Percentiles rank a stretch among this genome's conserved stretches.
Conservation (phyloP, 202 grass and related monocot species). For the Bolboschoenoplectus hybrid region DNA sequence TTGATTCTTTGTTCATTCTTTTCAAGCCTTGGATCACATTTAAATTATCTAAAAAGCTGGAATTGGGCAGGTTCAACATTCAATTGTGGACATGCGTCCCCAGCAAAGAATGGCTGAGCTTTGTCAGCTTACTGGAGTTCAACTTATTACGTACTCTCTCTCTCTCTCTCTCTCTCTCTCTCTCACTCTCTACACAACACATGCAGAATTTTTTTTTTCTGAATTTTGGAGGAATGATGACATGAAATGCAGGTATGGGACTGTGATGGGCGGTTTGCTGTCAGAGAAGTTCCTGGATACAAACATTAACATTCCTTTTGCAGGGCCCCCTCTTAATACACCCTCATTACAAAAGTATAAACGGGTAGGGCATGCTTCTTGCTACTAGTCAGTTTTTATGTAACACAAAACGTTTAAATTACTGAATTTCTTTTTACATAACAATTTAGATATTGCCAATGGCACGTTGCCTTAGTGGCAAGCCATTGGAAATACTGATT, state of each 20-base stretch:
- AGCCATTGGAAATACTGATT: background rate
- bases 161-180: slow-evolving; percentile 11
- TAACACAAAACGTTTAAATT: background rate
- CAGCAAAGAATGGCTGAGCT: slow-evolving; percentile 91
- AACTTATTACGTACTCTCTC: slow-evolving; percentile 80
- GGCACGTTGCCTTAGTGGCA: background rate
- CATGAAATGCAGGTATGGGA: slow-evolving; percentile 71
- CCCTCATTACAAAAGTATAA: slow-evolving; percentile 96
- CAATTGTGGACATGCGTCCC: slow-evolving; percentile 85
- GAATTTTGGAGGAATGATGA: background rate
- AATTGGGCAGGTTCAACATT: slow-evolving; percentile 88
- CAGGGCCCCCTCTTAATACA: slow-evolving; percentile 86
- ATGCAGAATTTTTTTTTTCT: background rate
- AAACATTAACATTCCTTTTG: slow-evolving; percentile 85
- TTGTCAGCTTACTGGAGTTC: slow-evolving; percentile 82
- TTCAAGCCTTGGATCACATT: background rate
- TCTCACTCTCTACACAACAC: background rate
- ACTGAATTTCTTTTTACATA: background rate
- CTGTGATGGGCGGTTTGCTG: slow-evolving; percentile 93
- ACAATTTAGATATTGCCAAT: background rate
- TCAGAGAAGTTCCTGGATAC: slow-evolving; percentile 96
- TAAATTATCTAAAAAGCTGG: slow-evolving; percentile 26
- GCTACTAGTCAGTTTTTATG: background rate
- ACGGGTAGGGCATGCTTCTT: slow-evolving; percentile 58
- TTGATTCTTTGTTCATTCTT: background rate